phyloP scores from a whole-genome alignment of 2,329 filamentous ascomycete genomes.

The Chaetoscypha palmicola region DNA sequence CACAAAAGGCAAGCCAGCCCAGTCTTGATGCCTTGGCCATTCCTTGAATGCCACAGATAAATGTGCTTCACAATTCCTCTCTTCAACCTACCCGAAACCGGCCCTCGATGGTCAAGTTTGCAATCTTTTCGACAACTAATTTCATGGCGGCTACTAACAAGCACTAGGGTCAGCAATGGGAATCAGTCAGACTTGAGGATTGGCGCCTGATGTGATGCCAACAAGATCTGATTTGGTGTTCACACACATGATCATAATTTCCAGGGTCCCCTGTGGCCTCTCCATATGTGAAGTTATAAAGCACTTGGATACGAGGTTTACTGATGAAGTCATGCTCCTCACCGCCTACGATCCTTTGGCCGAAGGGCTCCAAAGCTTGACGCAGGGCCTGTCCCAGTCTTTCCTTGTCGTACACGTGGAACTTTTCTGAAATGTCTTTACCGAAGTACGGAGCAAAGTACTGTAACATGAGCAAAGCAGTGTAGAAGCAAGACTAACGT shows the following conservation, averaged over 20 bases:
- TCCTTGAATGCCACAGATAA: too few relatives aligned
- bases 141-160: not conserved
- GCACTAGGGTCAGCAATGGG: not conserved
- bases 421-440: too few relatives aligned
- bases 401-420: not conserved
- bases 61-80: too few relatives aligned
- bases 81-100: too few relatives aligned
- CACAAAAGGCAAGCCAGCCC: too few relatives aligned
- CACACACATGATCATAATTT: not conserved
- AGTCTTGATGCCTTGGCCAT: too few relatives aligned
- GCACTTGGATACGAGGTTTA: not conserved
- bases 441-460: too few relatives aligned
- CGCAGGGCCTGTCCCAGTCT: not conserved
- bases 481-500: too few relatives aligned
- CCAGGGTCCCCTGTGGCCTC: not conserved
- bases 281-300: not conserved
- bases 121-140: not conserved
- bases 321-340: constrained; percentile 5
- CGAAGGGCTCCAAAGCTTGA: not conserved
- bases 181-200: not conserved
- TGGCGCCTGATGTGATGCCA: constrained; percentile 3
- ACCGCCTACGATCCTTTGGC: constrained; percentile 1
- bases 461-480: too few relatives aligned
- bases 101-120: too few relatives aligned
- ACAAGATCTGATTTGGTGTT: constrained; percentile 4